Base-by-base conservation (phyloP, 306 rosid genomes). In the Malus orientalis region DNA sequence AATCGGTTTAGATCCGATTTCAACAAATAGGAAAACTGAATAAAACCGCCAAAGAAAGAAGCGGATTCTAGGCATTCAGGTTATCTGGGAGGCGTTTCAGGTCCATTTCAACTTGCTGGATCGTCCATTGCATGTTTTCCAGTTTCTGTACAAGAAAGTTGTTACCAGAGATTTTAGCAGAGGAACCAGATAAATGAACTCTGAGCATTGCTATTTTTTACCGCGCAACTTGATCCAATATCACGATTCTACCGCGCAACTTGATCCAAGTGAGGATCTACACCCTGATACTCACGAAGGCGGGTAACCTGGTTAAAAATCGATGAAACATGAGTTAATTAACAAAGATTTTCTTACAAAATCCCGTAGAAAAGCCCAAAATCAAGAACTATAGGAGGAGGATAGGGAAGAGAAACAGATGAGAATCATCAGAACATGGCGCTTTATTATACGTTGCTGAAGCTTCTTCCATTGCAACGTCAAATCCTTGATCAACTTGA, bases 61-160 rank as follows among this genome's bases (percentile, higher is more conserved):
- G 38, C 23, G 12, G 29, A 27, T 68, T 67, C 81, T 85, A 89
- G 4, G 88, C 42, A 71, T 58, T 78, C 25, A 87, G 73, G 27
- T 87, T 78, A 73, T 92, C 96, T 7, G 91, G 95, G 74, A 84
- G 71, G 80, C 90, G 96, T 74, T 83, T 89, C 78, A 88, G 82
- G 82, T 92, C 99, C 90, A 87, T 89, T 81, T 96, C 97, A 74
- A 96, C 98, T 86, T 96, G 96, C 69, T 89, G 87, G 74, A 96
- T 96, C 32, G 96, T 96, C 99, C 99, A 96, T 79, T 88, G 93
- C 96, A 95, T 86, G 71, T 89, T 89, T 84, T 92, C 97, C 81
- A 95, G 80, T 84, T 92, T 89, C 97, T 95, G 96, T 76, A 64
- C 60, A 61, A 64, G 36, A 42, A 79, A 25, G 59, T 70, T 42